Base-by-base conservation (phyloP, 192 early-diverging fungal species). In the Thoreauomyces humboldtii region DNA sequence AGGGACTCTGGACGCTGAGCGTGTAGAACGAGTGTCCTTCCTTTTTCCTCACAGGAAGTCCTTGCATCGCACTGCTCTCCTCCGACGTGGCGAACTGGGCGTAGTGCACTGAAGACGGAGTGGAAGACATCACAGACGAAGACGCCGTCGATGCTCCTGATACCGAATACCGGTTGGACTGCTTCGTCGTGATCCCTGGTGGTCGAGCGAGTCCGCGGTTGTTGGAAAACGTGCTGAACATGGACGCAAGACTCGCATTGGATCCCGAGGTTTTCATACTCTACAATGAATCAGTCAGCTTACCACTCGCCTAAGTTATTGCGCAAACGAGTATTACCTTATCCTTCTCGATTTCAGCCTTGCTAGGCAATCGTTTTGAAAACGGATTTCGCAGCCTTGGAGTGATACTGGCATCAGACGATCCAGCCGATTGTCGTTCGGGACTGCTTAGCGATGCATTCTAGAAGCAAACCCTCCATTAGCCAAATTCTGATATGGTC, bases 21-120 rank as follows among this genome's bases (percentile, higher is more conserved):
- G 64, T 17, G 41, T 57, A 57, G 36, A 69, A 69, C 36, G 44
- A 38, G 33, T 69, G 67, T 21, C 67, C 67, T 42, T 69, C 67
- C 34, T 69, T 69, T 44, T 31, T 44, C 0, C 56, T 38, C 19
- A 67, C 21, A 4, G 55, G 55, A n/a, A 67, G 33, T 11, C 65
- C 65, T 12, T 48, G 44, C 57, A 28, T 25, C 22, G 19, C 44
- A 14, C n/a, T 37, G n/a, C 22, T 46, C 17, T 56, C 53, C 21
- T 57, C 48, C 5, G 28, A 4, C 2, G 12, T 0, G 5, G 34
- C 37, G 9, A n/a, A 50, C 58, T 54, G 29, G 32, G 53, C 12
- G 37, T 65, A 65, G 36, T 36, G 50, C 19, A 29, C 19, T 36
- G 50, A 68, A 55, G 35, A 43, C 27, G 48, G 58, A 5, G 50